Evolutionary conservation across 345 rosid species (phyloP), one percentile per base, ranked within the genome.

Genomic region (Lenwebbia sp.): DNA sequence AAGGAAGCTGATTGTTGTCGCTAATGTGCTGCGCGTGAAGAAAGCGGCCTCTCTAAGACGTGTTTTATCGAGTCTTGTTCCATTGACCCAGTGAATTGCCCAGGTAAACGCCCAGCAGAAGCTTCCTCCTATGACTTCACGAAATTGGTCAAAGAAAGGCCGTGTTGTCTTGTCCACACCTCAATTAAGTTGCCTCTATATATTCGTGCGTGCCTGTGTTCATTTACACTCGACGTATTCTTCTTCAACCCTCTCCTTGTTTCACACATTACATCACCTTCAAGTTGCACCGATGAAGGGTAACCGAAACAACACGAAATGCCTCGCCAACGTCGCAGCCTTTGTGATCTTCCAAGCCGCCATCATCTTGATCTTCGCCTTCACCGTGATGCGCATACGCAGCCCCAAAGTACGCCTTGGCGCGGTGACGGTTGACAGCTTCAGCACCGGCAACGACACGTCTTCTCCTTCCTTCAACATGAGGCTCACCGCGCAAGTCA

Each of bases 381-480:
- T 85, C 44, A 54, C 83, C n/a, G 74, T 85, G 62, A 74, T 85
- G 86, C 41, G 49, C 3, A 49, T 85, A 30, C 82, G 49, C 22
- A 37, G 50, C 83, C 86, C 86, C 49, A 85, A 85, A 58, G 30
- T 54, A 33, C 65, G 83, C 33, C 40, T 85, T 2, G 53, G 86
- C 14, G 3, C n/a, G 23, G 83, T 41, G 52, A 17, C 83, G 6
- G 83, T 65, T 2, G 30, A 62, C 41, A 30, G 57, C 60, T 37
- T 74, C 62, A 75, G 62, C n/a, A 22, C 83, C 41, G 4, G 56
- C 54, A 17, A 75, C 49, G 76, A 13, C 47, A 7, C 47, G 3
- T 78, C 88, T 12, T 82, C 47, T 12, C 85, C 88, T 12, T 82
- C 88, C 28, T 86, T 86, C 60, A 49, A 82, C 53, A 62, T 82